A percentile compares a stretch with the other conserved stretches of the same genome.
These are phyloP conservation scores for Fraxinus velutina DNA, from an alignment of 305 asterid species.

Conservation along the genomic window DNA sequence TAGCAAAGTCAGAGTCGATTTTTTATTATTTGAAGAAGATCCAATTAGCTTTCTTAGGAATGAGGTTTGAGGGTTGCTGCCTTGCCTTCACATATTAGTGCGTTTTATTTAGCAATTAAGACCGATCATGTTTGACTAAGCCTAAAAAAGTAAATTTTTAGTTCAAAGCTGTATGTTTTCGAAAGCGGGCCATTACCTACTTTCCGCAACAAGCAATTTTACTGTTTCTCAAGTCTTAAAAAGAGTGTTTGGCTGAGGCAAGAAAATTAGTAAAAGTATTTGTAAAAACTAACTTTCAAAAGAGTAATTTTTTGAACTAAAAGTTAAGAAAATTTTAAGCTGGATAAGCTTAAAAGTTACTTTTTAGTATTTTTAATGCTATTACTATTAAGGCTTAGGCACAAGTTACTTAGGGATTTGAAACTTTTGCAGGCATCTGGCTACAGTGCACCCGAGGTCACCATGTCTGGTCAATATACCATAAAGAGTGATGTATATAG, in stretches of 20 bases:
- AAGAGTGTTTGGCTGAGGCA: not conserved
- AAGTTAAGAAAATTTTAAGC: not conserved
- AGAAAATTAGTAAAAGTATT: not conserved
- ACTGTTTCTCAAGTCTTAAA: not conserved
- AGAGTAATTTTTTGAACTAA: not conserved
- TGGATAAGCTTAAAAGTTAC: not conserved
- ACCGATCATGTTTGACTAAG: not conserved
- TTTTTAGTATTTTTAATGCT: not conserved
- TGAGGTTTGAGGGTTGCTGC: not conserved
- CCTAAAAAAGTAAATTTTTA: not conserved
- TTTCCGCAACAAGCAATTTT: not conserved
- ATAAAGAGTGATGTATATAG: conserved; percentile 89
- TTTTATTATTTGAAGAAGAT: not conserved
- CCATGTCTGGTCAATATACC: conserved; percentile 87
- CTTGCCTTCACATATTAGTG: not conserved
- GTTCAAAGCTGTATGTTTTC: not conserved
- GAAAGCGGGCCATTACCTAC: not conserved
- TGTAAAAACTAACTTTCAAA: not conserved
- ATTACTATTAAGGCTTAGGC: not conserved
- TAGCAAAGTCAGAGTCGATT: not conserved
- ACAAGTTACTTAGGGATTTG: not conserved
- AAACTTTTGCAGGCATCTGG: conserved; percentile 61
- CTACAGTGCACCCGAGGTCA: conserved; percentile 86
- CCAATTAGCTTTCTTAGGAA: not conserved
- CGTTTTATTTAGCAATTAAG: not conserved